These are phyloP conservation scores for Phytophthora europaea DNA, from an alignment of 352 stramenopile species.

Conservation along the genomic window DNA sequence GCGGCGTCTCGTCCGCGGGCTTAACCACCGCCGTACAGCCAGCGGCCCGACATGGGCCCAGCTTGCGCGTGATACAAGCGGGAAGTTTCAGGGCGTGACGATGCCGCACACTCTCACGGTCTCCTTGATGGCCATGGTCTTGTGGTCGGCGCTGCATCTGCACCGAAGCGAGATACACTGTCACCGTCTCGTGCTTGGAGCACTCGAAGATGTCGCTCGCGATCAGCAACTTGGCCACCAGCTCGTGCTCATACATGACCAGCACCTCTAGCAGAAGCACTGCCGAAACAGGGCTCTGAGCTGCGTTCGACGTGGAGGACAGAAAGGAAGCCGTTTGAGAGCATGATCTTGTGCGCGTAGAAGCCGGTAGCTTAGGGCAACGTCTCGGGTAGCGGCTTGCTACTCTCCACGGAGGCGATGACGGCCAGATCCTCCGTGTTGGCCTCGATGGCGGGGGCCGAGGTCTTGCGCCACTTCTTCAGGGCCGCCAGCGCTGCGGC, in stretches of 20 bases:
- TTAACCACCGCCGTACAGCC: conserved; percentile 98
- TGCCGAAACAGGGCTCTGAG: too few relatives aligned
- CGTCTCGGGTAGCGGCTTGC: conserved; percentile 97
- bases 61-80: conserved; percentile 97
- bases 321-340: conserved; percentile 87
- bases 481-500: conserved; percentile 69
- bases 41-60: conserved; percentile 92
- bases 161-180: conserved; percentile 84
- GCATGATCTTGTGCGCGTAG: conserved; percentile 96
- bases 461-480: conserved; percentile 89
- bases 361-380: conserved; percentile 95
- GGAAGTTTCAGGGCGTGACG: conserved; percentile 99
- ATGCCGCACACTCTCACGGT: conserved; percentile 96
- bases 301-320: conserved; percentile 72
- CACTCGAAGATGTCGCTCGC: conserved; percentile 77
- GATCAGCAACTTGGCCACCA: conserved; percentile 83
- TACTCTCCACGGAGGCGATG: conserved; percentile 98
- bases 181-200: conserved; percentile 71
- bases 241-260: conserved; percentile 82
- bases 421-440: conserved; percentile 84
- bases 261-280: conserved; percentile 72
- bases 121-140: conserved; percentile 89
- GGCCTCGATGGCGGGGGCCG: conserved; percentile 67
- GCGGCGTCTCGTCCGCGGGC: conserved; percentile 95
- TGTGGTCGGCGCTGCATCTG: conserved; percentile 86